Percentiles rank a stretch among this genome's conserved stretches.
phyloP scores from a whole-genome alignment of 2,329 filamentous ascomycete genomes.

The Neofusicoccum cordaticola region DNA sequence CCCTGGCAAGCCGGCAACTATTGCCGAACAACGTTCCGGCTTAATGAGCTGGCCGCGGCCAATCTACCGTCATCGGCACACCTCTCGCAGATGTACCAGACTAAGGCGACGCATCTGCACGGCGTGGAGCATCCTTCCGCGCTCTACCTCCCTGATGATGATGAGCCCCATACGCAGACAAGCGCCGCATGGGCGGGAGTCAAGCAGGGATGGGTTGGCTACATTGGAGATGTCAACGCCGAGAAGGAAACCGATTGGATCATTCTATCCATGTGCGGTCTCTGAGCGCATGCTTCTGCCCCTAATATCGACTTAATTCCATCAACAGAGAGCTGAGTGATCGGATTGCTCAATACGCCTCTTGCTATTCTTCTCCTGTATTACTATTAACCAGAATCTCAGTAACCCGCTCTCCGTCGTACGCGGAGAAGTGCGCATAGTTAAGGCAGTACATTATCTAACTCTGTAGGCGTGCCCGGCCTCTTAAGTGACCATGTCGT shows the following conservation, averaged over 20 bases:
- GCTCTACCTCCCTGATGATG: not conserved
- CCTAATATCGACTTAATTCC: no score
- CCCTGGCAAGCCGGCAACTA: not conserved
- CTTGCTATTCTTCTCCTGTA: no score
- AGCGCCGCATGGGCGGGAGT: slow-evolving; percentile 18
- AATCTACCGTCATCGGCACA: not conserved
- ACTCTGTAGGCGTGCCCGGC: no score
- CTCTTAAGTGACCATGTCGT: no score
- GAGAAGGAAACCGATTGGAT: slow-evolving; percentile 25
- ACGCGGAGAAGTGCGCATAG: no score
- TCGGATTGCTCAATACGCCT: no score
- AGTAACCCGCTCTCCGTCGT: no score
- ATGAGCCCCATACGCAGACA: not conserved
- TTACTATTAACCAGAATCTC: no score
- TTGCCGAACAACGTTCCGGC: not conserved
- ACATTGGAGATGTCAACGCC: slow-evolving; percentile 27
- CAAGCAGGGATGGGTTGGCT: slow-evolving; percentile 27
- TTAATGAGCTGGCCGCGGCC: not conserved
- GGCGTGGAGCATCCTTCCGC: not conserved
- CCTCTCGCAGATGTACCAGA: not conserved
- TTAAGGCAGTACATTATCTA: no score
- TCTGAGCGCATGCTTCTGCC: slow-evolving; percentile 14
- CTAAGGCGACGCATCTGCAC: not conserved
- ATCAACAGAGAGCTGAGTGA: no score
- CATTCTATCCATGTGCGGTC: slow-evolving; percentile 29